These are phyloP conservation scores for Acanthamoeba triangularis DNA, from an alignment of 208 protist species.

Conservation along the genomic window DNA sequence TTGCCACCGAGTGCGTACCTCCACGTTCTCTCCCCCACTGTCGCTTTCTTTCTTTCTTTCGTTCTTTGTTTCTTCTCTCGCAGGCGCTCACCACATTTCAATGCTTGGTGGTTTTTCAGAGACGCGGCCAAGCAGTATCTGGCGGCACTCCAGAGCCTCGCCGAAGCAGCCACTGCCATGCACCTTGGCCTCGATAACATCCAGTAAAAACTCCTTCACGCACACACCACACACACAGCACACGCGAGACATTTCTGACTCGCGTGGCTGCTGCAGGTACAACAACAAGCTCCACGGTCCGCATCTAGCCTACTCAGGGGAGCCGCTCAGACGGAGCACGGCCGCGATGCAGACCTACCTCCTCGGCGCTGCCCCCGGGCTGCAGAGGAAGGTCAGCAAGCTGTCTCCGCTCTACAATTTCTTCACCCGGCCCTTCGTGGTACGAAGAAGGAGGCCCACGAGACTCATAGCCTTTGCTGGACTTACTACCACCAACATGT, in stretches of 20 bases:
- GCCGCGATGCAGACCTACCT: slow-evolving; percentile 37
- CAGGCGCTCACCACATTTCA: background rate
- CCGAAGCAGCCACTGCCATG: slow-evolving; percentile 45
- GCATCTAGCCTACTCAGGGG: slow-evolving; percentile 14
- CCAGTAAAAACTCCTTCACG: background rate
- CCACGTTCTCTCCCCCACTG: background rate
- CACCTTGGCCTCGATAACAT: slow-evolving; percentile 36
- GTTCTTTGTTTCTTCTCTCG: background rate
- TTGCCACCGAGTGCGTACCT: slow-evolving; percentile 13
- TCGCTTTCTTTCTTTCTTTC: background rate
- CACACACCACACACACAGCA: background rate
- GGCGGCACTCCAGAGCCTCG: background rate
- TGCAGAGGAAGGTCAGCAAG: background rate
- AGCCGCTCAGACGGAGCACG: background rate
- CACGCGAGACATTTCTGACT: background rate
- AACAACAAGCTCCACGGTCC: slow-evolving; percentile 45
- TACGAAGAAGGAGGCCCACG: background rate
- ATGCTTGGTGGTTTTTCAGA: background rate
- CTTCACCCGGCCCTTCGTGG: background rate
- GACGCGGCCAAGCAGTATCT: background rate
- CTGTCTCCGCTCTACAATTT: background rate
- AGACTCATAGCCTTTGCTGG: background rate
- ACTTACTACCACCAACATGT: background rate
- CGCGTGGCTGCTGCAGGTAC: background rate
- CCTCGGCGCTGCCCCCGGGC: background rate